Percentiles rank a stretch among this genome's conserved stretches.
phyloP scores from a whole-genome alignment of 2,329 filamentous ascomycete species.

The Ophiocordyceps camponoti-leonardi region DNA sequence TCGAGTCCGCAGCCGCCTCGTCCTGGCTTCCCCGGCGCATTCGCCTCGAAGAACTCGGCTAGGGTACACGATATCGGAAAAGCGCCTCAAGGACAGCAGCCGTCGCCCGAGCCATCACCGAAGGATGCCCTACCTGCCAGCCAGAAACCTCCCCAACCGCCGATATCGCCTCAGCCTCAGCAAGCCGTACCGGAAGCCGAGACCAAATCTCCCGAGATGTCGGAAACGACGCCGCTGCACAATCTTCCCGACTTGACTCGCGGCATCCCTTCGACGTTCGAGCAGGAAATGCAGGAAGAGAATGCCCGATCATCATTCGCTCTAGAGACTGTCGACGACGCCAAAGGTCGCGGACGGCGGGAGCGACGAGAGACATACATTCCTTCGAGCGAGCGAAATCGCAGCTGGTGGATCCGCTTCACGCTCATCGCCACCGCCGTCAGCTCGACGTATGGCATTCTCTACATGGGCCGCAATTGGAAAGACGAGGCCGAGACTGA shows the following conservation, averaged over 20 bases:
- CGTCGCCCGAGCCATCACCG: neutral
- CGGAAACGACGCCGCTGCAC: slow-evolving; percentile 32
- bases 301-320: slow-evolving; percentile 15
- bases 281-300: slow-evolving; percentile 46
- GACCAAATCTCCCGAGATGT: slow-evolving; percentile 12
- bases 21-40: no score
- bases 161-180: slow-evolving; percentile 8
- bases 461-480: slow-evolving; percentile 81
- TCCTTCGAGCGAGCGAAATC: slow-evolving; percentile 74
- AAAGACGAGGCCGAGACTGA: slow-evolving; percentile 61
- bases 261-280: slow-evolving; percentile 82
- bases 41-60: no score
- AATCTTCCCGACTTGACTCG: slow-evolving; percentile 83
- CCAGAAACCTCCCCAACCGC: slow-evolving; percentile 1
- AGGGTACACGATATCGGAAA: neutral
- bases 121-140: neutral
- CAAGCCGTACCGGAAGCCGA: neutral
- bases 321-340: slow-evolving; percentile 20
- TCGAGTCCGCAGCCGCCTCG: neutral
- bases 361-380: slow-evolving; percentile 57
- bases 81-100: neutral
- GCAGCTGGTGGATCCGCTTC: slow-evolving; percentile 59
- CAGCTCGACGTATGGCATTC: slow-evolving; percentile 36
- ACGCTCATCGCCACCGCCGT: slow-evolving; percentile 47
- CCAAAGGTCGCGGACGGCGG: slow-evolving; percentile 17